Base-by-base conservation (phyloP, 768 basidiomycete species). In the Suillus tomentosus region DNA sequence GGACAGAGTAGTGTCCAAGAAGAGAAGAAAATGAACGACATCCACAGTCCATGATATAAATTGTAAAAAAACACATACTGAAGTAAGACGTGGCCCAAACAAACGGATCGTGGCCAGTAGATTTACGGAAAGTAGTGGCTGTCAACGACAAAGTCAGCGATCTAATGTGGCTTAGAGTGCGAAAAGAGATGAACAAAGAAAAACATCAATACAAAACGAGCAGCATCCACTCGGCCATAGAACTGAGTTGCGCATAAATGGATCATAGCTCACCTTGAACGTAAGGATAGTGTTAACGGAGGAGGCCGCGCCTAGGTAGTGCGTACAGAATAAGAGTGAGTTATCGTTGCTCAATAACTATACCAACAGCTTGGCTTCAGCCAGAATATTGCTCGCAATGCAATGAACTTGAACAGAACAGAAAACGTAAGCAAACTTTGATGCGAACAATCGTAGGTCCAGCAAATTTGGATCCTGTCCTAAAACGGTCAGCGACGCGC, bases 281-380 rank as follows among this genome's bases (percentile, higher is more conserved):
- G 77, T 78, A 88, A 87, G 67, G 87, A 89, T 72, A 76, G 85
- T 84, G 74, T 75, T 73, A 70, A 80, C 85, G 86, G 86, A 88
- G 86, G 87, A 86, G 85, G 87, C 87, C 87, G 86, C 81, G 80
- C 87, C 86, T 86, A 77, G 72, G 70, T 60, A 22, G 64, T 43
- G 65, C 60, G 64, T 60, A 45, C 64, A 67, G 64, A 61, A 58
- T 64, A 53, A 17, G 68, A 65, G 60, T 53, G 34, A 51, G 40
- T 43, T 40, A 57, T 36, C 31, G 59, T 60, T 58, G 60, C 47
- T 57, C 31, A 17, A 54, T 34, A 19, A 54, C 34, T 36, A 11
- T 13, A 60, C 64, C 57, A 51, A 64, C 54, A 36, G 31, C 40
- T 57, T 63, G 63, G 66, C 61, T 55, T 54, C 31, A 54, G 34